A percentile compares a stretch with the other conserved stretches of the same genome.
Evolutionary conservation across 768 basidiomycete species (phyloP).

Genomic region (Lentinula boryana): DNA sequence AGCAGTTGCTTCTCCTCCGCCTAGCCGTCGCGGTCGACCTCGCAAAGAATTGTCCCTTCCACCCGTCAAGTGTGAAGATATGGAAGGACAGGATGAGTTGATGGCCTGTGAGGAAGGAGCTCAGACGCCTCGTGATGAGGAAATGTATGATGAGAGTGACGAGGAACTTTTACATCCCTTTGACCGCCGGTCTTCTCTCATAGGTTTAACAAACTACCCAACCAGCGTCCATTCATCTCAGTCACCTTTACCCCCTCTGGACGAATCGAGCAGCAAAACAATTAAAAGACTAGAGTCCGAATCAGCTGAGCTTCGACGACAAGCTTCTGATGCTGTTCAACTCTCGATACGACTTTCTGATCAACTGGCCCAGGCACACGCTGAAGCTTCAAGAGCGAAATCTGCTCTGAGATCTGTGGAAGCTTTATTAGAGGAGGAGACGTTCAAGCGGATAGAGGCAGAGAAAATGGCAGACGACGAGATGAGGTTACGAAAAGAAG

Average conservation of each 20-base stretch:
- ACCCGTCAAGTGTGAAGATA: slow-evolving; percentile 27
- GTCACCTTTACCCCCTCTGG: slow-evolving; percentile 17
- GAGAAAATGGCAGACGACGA: slow-evolving; percentile 49
- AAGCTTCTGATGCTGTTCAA: slow-evolving; percentile 63
- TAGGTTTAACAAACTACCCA: slow-evolving; percentile 24
- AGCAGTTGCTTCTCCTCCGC: not conserved
- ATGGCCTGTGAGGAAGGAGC: slow-evolving; percentile 8
- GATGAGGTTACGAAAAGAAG: slow-evolving; percentile 33
- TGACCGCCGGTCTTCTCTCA: slow-evolving; percentile 33
- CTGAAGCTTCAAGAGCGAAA: slow-evolving; percentile 51
- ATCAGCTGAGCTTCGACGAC: slow-evolving; percentile 54
- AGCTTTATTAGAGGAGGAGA: slow-evolving; percentile 55
- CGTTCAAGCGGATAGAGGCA: slow-evolving; percentile 48
- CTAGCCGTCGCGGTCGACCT: slow-evolving; percentile 13
- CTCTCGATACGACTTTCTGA: slow-evolving; percentile 62
- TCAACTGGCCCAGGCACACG: slow-evolving; percentile 60
- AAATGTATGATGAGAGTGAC: slow-evolving; percentile 55
- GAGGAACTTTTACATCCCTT: slow-evolving; percentile 47
- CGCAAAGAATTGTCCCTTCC: slow-evolving; percentile 20
- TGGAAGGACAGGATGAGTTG: slow-evolving; percentile 23
- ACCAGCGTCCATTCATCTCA: slow-evolving; percentile 13
- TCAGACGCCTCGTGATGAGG: slow-evolving; percentile 31
- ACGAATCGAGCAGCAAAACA: slow-evolving; percentile 23
- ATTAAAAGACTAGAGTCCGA: slow-evolving; percentile 65
- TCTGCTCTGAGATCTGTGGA: slow-evolving; percentile 51